A percentile compares a stretch with the other conserved stretches of the same genome.
Evolutionary conservation across 129 eudicot species (phyloP).

Genomic region (Flaveria trinervia): DNA sequence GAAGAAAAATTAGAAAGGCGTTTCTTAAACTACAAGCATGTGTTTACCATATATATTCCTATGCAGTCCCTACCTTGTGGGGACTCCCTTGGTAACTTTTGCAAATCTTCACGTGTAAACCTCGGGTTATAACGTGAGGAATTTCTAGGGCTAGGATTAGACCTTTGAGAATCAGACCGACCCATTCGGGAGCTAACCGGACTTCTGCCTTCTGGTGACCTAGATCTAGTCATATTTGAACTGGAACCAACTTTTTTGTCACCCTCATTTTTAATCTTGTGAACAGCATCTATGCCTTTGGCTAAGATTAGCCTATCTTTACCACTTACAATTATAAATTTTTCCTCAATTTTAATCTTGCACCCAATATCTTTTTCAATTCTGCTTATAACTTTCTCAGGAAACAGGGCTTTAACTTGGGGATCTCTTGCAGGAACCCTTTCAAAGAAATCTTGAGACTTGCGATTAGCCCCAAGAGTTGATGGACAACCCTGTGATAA

Average conservation of each 20-base stretch:
- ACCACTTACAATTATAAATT: constrained; percentile 89
- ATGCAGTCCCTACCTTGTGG: constrained; percentile 55
- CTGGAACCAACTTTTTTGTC: constrained; percentile 49
- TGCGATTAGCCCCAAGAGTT: constrained; percentile 90
- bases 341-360: constrained; percentile 82
- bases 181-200: constrained; percentile 53
- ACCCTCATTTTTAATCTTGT: constrained; percentile 70
- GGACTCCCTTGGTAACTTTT: constrained; percentile 56
- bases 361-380: constrained; percentile 87
- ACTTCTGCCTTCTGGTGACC: constrained; percentile 71
- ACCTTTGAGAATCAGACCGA: constrained; percentile 66
- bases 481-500: constrained; percentile 85
- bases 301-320: constrained; percentile 75
- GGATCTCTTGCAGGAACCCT: constrained; percentile 90
- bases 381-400: constrained; percentile 57
- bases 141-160: constrained; percentile 47
- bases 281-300: constrained; percentile 95
- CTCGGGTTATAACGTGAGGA: constrained; percentile 49
- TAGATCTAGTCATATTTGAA: constrained; percentile 48
- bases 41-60: constrained; percentile 13
- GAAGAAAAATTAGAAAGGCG: not conserved
- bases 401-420: constrained; percentile 76
- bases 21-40: constrained; percentile 26
- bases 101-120: constrained; percentile 65
- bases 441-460: constrained; percentile 84